Evolutionary conservation across 192 early-diverging fungal species (phyloP), one percentile per base, ranked within the genome.

Genomic region (Coemansia sp.): DNA sequence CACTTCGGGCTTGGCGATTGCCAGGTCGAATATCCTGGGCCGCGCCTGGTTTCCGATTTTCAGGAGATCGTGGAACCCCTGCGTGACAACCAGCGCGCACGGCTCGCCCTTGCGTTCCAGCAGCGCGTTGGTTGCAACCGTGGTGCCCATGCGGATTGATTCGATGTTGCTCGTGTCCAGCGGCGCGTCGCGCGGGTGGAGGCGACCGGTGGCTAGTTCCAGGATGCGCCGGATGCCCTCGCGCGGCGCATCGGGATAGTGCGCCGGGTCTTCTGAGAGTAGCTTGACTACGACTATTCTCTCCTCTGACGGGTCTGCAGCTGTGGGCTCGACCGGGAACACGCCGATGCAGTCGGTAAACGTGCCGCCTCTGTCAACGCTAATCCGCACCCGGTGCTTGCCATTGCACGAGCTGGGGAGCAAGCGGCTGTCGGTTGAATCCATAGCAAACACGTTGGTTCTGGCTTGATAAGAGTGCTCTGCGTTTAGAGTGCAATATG

Each of bases 311-410:
- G 84, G 76, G 39, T 60, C 30, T 14, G 50, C 39, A 4, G 43
- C 31, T 3, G 57, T 52, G n/a, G 64, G 55, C 12, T 73, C 70
- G 9, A 78, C 80, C 2, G 85, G 83, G 26, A 85, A 71, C 42
- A 85, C 87, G 2, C 84, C 93, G 41, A 93, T 87, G 70, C 91
- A 93, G 79, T 98, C 95, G 1, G 95, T 96, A 69, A 98, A 96
- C 5, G 95, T 98, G 17, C 95, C 95, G 11, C 95, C 95, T 28
- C 95, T 81, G 70, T 97, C 94, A 46, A 96, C 92, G 76, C 85
- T 87, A 4, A 73, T 55, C 17, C 70, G 50, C 17, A 73, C 52
- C 15, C 32, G 31, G 34, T 61, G 54, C 15, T 60, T 48, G 11
- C 69, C 69, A 19, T 42, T 12, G 31, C 35, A 54, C 23, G 20